phyloP scores from a whole-genome alignment of 1,284 basidiomycete genomes.

The Rugosomyces carneus region DNA sequence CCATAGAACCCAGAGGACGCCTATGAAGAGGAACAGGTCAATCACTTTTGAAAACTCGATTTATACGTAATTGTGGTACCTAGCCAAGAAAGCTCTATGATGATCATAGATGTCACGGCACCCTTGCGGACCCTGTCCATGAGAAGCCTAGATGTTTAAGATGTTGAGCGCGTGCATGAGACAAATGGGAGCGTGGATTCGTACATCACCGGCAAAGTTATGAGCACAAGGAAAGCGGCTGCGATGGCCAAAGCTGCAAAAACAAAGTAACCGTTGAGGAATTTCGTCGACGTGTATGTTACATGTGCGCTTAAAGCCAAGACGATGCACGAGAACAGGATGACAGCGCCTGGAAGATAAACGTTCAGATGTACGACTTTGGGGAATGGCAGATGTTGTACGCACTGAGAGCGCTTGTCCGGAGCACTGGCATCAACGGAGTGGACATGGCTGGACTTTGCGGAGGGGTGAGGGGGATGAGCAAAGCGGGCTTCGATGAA shows the following conservation, averaged over 20 bases:
- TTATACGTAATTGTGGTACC: too few species aligned
- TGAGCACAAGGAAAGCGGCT: conserved; percentile 33
- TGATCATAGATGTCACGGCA: conserved; percentile 37
- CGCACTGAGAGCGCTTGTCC: background rate
- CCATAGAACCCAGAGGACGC: conserved; percentile 52
- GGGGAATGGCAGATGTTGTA: background rate
- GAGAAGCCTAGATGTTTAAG: conserved; percentile 25
- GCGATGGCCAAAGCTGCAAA: conserved; percentile 41
- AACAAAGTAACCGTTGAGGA: conserved; percentile 20
- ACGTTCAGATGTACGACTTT: background rate
- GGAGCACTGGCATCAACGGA: background rate
- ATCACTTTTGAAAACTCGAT: too few species aligned
- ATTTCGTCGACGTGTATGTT: conserved; percentile 18
- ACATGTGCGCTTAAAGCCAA: conserved; percentile 25
- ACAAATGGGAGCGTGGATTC: conserved; percentile 14
- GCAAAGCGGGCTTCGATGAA: background rate
- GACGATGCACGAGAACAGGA: conserved; percentile 21
- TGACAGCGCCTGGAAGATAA: conserved; percentile 16
- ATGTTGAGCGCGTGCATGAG: conserved; percentile 7
- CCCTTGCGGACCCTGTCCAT: conserved; percentile 37
- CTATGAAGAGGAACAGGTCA: conserved; percentile 22
- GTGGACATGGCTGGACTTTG: background rate
- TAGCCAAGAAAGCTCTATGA: conserved; percentile 37
- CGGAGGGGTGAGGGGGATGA: background rate
- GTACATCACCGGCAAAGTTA: conserved; percentile 43